Evolutionary conservation across 225 moss, liverwort and hornwort species (phyloP).

Genomic region (Thuidium tamariscinum): DNA sequence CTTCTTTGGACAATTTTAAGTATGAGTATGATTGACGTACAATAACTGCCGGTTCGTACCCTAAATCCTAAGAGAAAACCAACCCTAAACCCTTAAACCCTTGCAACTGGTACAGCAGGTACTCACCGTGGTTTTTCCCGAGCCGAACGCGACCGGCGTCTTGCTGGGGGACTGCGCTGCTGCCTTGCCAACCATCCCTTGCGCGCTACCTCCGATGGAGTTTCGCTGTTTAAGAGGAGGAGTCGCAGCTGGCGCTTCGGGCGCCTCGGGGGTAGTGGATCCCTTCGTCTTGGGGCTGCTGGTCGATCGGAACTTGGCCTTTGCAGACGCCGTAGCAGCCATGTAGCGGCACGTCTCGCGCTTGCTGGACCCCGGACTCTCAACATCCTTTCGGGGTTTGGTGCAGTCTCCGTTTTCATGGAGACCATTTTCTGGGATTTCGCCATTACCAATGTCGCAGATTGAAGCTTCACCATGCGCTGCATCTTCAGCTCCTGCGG

Average conservation of each 20-base stretch:
- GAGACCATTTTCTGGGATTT: neutral
- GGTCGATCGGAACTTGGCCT: conserved; percentile 68
- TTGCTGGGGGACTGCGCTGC: neutral
- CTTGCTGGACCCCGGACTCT: conserved; percentile 33
- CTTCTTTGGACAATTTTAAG: neutral
- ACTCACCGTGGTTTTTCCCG: neutral
- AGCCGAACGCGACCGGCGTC: neutral
- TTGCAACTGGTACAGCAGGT: neutral
- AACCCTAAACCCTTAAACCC: neutral
- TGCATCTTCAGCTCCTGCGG: neutral
- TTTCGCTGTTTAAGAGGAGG: conserved; percentile 1
- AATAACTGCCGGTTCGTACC: fast-evolving
- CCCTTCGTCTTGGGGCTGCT: conserved; percentile 51
- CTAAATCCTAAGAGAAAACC: fast-evolving
- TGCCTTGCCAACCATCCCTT: neutral
- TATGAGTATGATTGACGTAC: fast-evolving
- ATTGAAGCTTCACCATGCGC: neutral
- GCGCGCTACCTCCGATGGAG: neutral
- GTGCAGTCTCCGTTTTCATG: conserved; percentile 7
- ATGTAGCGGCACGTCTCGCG: conserved; percentile 51
- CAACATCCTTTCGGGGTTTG: conserved; percentile 6
- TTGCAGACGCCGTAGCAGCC: conserved; percentile 76
- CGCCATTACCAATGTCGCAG: neutral
- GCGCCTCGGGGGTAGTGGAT: conserved; percentile 5
- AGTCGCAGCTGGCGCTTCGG: conserved; percentile 12